phyloP scores from a whole-genome alignment of 257 asterid species.

The Forsythia viridissima region DNA sequence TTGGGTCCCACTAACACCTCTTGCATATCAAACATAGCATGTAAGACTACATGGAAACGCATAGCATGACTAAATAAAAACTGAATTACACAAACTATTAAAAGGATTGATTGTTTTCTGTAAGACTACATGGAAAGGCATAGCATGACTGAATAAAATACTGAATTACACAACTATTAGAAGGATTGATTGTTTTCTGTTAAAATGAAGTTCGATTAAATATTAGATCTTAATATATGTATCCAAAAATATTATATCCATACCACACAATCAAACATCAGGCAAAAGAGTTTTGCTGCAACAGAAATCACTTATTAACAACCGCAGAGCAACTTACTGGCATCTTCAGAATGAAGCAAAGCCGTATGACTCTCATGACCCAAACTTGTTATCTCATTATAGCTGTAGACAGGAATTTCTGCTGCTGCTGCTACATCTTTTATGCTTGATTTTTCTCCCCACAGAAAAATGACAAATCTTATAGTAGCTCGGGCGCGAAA shows the following conservation, averaged over 20 bases:
- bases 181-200: background rate
- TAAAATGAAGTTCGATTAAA: background rate
- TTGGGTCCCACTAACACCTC: background rate
- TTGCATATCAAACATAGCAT: background rate
- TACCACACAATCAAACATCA: no score
- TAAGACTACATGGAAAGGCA: background rate
- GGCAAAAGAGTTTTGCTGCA: background rate
- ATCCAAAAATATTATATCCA: background rate
- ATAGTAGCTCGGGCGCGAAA: constrained; percentile 51
- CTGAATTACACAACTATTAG: background rate
- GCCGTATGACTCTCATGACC: constrained; percentile 60
- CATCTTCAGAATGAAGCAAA: constrained; percentile 57
- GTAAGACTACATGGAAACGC: background rate
- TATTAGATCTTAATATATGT: constrained; percentile 8
- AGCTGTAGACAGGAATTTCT: constrained; percentile 57
- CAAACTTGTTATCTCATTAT: constrained; percentile 65
- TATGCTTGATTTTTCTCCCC: constrained; percentile 84
- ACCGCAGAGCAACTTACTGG: constrained; percentile 53
- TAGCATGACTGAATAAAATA: background rate
- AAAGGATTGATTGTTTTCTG: background rate
- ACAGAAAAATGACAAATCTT: constrained; percentile 67
- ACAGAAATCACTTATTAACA: background rate
- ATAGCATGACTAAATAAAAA: background rate
- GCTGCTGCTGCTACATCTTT: constrained; percentile 34
- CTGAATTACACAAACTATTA: background rate